Conservation (phyloP, 2,329 filamentous ascomycete species). For the Trichoderma atroviride region DNA sequence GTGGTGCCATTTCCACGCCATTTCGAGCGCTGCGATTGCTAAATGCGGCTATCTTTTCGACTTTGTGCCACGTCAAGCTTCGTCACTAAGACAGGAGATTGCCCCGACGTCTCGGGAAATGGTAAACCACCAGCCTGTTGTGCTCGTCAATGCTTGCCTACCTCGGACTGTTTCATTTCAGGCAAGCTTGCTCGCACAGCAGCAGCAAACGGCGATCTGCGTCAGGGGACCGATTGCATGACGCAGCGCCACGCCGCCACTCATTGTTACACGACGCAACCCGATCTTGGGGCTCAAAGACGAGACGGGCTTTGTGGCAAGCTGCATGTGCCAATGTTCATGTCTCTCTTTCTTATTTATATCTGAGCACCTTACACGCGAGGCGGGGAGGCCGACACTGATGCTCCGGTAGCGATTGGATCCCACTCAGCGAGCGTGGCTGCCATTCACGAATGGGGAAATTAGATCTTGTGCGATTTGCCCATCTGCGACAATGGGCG, state of each 20-base stretch:
- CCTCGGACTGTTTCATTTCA: slow-evolving; percentile 27
- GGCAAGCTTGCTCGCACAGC: slow-evolving; percentile 23
- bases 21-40: slow-evolving; percentile 65
- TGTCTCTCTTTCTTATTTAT: not conserved
- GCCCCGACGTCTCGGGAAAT: slow-evolving; percentile 27
- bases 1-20: slow-evolving; percentile 84
- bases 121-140: slow-evolving; percentile 23
- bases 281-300: slow-evolving; percentile 26
- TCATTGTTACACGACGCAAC: slow-evolving; percentile 25
- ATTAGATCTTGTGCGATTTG: slow-evolving; percentile 25
- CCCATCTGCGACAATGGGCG: slow-evolving; percentile 17
- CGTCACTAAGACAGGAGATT: slow-evolving; percentile 24
- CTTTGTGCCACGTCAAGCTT: not conserved
- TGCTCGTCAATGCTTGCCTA: slow-evolving; percentile 29
- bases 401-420: slow-evolving; percentile 22
- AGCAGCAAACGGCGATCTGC: slow-evolving; percentile 27
- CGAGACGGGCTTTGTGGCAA: slow-evolving; percentile 24
- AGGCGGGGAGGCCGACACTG: slow-evolving; percentile 26
- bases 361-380: slow-evolving; percentile 17
- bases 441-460: slow-evolving; percentile 17
- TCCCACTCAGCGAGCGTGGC: slow-evolving; percentile 18
- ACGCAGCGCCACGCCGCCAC: slow-evolving; percentile 25
- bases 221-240: slow-evolving; percentile 27
- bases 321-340: slow-evolving; percentile 21
- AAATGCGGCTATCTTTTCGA: slow-evolving; percentile 26